These are phyloP conservation scores for Apiospora kogelbergensis DNA, from an alignment of 2,329 filamentous ascomycete genomes.

Conservation along the genomic window DNA sequence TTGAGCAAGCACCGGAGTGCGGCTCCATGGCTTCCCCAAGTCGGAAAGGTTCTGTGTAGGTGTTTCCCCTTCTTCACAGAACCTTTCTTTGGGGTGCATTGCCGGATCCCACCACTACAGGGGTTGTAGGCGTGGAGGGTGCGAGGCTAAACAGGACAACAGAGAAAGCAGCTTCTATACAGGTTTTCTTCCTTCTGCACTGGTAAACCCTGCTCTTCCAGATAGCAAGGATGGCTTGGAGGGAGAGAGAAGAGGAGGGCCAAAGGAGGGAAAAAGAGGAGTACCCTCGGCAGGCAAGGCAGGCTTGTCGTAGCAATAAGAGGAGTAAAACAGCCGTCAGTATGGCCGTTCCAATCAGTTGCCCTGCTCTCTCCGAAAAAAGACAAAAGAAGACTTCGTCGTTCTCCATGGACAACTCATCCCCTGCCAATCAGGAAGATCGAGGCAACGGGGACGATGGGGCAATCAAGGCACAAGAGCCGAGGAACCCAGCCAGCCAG, in stretches of 20 bases:
- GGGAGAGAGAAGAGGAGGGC: no score
- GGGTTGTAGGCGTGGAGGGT: background rate
- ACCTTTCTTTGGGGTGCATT: background rate
- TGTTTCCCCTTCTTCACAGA: no score
- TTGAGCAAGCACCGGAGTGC: background rate
- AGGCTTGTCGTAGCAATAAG: background rate
- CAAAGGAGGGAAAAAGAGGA: background rate
- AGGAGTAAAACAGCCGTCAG: constrained; percentile 1
- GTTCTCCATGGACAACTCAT: background rate
- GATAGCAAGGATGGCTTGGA: background rate
- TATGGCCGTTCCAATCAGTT: constrained; percentile 6
- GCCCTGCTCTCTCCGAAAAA: constrained; percentile 11
- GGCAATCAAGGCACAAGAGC: background rate
- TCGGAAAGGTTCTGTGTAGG: background rate
- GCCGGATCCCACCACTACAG: background rate
- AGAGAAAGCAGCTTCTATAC: background rate
- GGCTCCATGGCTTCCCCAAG: background rate
- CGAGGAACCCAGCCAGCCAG: background rate
- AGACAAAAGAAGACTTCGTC: background rate
- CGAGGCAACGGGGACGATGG: background rate
- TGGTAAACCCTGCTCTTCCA: background rate
- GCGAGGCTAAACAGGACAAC: background rate
- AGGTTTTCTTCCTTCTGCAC: background rate
- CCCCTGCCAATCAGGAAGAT: background rate
- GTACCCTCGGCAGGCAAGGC: background rate